Conservation (phyloP, 495 filamentous ascomycete genomes). For the Hypoxylon cercidicola region DNA sequence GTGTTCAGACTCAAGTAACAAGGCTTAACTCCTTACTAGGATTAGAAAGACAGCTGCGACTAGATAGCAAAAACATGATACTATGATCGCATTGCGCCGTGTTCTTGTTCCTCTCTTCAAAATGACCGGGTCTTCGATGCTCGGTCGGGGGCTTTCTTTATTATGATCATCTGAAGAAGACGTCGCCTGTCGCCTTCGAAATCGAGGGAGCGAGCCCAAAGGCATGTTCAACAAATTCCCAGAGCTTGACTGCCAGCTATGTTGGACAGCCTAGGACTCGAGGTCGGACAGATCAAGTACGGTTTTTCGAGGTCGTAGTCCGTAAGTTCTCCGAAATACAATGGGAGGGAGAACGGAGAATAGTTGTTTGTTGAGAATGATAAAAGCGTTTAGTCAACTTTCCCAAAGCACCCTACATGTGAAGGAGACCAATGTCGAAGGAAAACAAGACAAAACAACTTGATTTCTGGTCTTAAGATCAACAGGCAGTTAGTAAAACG, state of each 20-base stretch:
- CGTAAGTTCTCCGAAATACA: slow-evolving; percentile 14
- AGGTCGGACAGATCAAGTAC: background rate
- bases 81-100: slow-evolving; percentile 62
- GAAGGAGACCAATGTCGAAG: slow-evolving; percentile 1
- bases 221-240: slow-evolving; percentile 28
- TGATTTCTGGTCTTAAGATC: slow-evolving; percentile 13
- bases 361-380: slow-evolving; percentile 16
- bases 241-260: slow-evolving; percentile 2
- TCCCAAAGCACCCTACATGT: slow-evolving; percentile 7
- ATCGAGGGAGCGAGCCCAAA: slow-evolving; percentile 29
- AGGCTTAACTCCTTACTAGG: slow-evolving; percentile 58
- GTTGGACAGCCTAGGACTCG: slow-evolving; percentile 1
- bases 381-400: background rate
- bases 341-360: slow-evolving; percentile 12
- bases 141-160: slow-evolving; percentile 24
- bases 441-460: slow-evolving; percentile 22
- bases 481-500: slow-evolving; percentile 14
- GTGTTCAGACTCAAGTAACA: background rate
- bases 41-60: slow-evolving; percentile 80
- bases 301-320: slow-evolving; percentile 6
- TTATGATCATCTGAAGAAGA: slow-evolving; percentile 33
- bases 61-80: slow-evolving; percentile 77
- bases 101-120: slow-evolving; percentile 66
- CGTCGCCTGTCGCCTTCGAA: slow-evolving; percentile 31
- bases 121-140: slow-evolving; percentile 22